Base-by-base conservation (phyloP, 2,329 filamentous ascomycete species). In the Ophiostoma populinum region DNA sequence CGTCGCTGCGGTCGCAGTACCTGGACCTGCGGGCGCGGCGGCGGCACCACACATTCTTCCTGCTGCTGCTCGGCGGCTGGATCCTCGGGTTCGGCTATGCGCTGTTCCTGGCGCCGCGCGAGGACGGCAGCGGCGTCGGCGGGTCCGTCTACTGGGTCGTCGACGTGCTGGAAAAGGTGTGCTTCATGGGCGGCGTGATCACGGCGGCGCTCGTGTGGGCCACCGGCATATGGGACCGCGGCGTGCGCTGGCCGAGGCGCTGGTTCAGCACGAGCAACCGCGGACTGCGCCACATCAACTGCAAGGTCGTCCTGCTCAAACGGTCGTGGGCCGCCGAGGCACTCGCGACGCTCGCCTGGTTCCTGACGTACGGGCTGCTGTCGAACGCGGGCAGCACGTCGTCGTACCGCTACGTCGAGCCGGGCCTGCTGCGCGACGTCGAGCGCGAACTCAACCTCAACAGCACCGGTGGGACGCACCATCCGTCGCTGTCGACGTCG, bases 111-210 rank as follows among this genome's bases (percentile, higher is more conserved):
- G 80, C 83, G n/a, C 86, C 86, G n/a, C 75, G 87, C 44, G 87
- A 94, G 55, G 87, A 95, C 61, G 87, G 87, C 44, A 75, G 70
- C 45, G 87, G 87, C 24, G 74, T 93, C 6, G 90, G 90, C 35
- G 87, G 90, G 21, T 87, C 79, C 11, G 83, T 93, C 35, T 98
- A 98, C 64, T 95, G 87, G 87, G 76, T 92, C 19, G 71, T 95
- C 4, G 87, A 95, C 49, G 81, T 80, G 52, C 70, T 71, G 7
- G 82, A 95, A 58, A 92, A 90, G 54, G 72, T 98, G 35, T 87
- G 81, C 48, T 79, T 94, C 50, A 80, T 92, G 56, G 85, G 83
- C 17, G 90, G 90, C 31, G 68, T 92, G 40, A 77, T 94, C 40
- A 94, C 86, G 0, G 79, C 73, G 24, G 66, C 85, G 28, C 63